phyloP scores from a whole-genome alignment of 1,284 basidiomycete genomes.

The Fistulina hepatica region DNA sequence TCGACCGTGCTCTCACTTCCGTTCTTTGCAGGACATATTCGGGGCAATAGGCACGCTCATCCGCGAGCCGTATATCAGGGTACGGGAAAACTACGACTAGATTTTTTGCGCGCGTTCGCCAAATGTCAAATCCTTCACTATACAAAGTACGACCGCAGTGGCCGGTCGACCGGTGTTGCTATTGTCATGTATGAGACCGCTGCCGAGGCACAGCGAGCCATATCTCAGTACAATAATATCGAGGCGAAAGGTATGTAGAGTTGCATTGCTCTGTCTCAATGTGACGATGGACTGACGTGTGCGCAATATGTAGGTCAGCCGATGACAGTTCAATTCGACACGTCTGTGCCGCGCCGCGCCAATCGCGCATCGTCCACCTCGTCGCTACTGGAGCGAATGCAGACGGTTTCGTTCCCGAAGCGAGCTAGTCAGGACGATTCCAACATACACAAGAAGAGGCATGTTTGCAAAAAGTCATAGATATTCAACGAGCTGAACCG shows the following conservation, averaged over 20 bases:
- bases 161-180: conserved; percentile 82
- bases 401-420: conserved; percentile 50
- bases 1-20: conserved; percentile 8
- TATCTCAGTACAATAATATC: conserved; percentile 81
- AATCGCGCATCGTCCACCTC: conserved; percentile 34
- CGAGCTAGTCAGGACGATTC: conserved; percentile 41
- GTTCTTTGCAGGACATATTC: conserved; percentile 65
- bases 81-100: conserved; percentile 65
- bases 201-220: conserved; percentile 74
- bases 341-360: conserved; percentile 32
- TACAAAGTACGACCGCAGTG: conserved; percentile 88
- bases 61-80: conserved; percentile 88
- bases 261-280: conserved; percentile 1
- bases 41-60: conserved; percentile 86
- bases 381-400: conserved; percentile 52
- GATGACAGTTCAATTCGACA: conserved; percentile 64
- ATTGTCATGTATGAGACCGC: conserved; percentile 73
- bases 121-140: conserved; percentile 26
- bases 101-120: conserved; percentile 49
- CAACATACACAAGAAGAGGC: too few relatives aligned
- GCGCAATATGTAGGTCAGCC: conserved; percentile 64
- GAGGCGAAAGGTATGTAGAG: conserved; percentile 70
- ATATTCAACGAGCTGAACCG: too few relatives aligned
- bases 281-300: conserved; percentile 8
- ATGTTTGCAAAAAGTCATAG: too few relatives aligned